These are phyloP conservation scores for Diaporthe citrichinensis DNA, from an alignment of 2,329 filamentous ascomycete species.

Conservation along the genomic window DNA sequence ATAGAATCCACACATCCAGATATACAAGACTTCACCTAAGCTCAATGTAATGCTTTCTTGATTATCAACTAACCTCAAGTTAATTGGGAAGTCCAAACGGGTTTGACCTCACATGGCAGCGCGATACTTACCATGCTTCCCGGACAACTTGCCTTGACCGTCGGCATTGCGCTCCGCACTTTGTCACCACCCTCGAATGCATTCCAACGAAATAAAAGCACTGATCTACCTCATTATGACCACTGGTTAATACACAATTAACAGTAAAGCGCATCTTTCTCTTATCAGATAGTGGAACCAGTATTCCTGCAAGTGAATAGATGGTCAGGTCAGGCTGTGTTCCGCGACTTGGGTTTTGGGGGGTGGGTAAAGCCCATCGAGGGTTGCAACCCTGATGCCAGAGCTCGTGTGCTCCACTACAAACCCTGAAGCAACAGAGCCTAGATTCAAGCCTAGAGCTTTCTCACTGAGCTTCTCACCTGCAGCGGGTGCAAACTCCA, in stretches of 20 bases:
- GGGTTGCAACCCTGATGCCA: neutral
- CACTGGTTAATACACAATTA: too few relatives aligned
- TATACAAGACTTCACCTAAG: neutral
- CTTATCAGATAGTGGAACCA: too few relatives aligned
- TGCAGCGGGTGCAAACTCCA: neutral
- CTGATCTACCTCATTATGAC: neutral
- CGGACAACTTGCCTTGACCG: neutral
- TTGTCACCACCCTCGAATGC: neutral
- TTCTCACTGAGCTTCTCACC: neutral
- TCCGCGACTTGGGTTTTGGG: neutral
- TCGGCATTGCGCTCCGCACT: neutral
- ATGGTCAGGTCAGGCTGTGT: neutral
- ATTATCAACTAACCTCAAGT: neutral
- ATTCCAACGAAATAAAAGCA: neutral
- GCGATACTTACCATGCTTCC: too few relatives aligned
- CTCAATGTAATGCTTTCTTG: too few relatives aligned
- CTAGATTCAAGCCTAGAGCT: neutral
- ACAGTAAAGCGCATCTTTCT: neutral
- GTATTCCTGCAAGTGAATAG: neutral
- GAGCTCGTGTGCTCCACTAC: neutral
- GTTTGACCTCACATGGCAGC: too few relatives aligned
- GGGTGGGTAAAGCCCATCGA: neutral
- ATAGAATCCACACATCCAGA: neutral
- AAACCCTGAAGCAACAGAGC: constrained; percentile 14
- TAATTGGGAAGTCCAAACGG: neutral